Conservation (phyloP, 331 rosid genomes). For the Phaseolus coccineus region DNA sequence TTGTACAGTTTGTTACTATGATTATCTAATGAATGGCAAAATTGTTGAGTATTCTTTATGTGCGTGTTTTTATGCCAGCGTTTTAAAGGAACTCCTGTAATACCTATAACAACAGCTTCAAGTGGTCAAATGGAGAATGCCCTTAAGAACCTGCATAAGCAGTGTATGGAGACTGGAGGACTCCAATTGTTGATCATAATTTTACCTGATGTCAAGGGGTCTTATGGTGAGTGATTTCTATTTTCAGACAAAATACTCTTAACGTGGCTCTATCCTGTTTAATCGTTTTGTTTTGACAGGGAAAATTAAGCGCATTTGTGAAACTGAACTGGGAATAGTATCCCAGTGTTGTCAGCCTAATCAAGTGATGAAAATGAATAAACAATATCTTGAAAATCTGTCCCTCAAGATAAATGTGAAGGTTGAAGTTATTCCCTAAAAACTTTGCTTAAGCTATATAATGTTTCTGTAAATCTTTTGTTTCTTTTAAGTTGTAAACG, state of each 20-base stretch:
- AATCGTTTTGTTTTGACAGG: slow-evolving; percentile 35
- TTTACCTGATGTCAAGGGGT: slow-evolving; percentile 51
- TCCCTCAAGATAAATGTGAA: slow-evolving; percentile 73
- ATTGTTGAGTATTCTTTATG: background rate
- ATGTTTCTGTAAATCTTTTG: background rate
- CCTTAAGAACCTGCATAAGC: slow-evolving; percentile 32
- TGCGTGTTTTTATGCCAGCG: slow-evolving; percentile 13
- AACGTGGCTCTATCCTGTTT: background rate
- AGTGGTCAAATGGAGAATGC: slow-evolving; percentile 32
- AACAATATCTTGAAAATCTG: slow-evolving; percentile 59
- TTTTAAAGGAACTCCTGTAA: slow-evolving; percentile 27
- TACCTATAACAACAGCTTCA: slow-evolving; percentile 9
- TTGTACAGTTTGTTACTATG: background rate
- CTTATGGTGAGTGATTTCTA: slow-evolving; percentile 43
- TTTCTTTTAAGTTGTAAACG: slow-evolving; percentile 2
- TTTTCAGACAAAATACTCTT: background rate
- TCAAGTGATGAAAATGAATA: background rate
- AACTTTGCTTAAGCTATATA: background rate
- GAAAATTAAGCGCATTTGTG: slow-evolving; percentile 53
- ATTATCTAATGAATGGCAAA: background rate
- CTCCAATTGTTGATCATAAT: slow-evolving; percentile 49
- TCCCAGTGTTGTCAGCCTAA: slow-evolving; percentile 51
- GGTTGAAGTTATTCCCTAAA: slow-evolving; percentile 39
- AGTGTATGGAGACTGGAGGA: background rate
- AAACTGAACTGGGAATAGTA: slow-evolving; percentile 57